Evolutionary conservation across 2,329 filamentous ascomycete species (phyloP).

Genomic region (Hirsutella rhossiliensis): DNA sequence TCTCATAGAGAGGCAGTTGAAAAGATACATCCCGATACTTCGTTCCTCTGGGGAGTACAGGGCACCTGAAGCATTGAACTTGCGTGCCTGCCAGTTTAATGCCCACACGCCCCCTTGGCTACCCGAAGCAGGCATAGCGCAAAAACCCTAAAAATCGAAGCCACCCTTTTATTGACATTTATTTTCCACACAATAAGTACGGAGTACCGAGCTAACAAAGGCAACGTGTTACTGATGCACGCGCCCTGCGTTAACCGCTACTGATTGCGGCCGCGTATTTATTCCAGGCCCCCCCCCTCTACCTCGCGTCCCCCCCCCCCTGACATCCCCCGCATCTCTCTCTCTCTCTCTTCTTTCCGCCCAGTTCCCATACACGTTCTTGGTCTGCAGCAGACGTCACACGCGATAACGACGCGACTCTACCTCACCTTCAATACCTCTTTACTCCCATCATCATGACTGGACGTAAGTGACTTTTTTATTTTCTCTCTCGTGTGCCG

Average conservation of each 20-base stretch:
- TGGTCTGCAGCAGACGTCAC: conserved; percentile 4
- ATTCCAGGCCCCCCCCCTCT: conserved; percentile 11
- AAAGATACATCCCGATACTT: too few species aligned
- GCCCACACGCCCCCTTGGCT: not conserved
- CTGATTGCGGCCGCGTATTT: conserved; percentile 28
- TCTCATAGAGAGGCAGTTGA: too few species aligned
- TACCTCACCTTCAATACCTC: not conserved
- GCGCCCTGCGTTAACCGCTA: conserved; percentile 2
- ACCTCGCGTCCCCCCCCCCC: conserved; percentile 15
- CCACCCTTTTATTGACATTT: not conserved
- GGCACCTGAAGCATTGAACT: too few species aligned
- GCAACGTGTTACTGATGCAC: not conserved
- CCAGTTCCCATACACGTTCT: conserved; percentile 13
- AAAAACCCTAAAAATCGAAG: not conserved
- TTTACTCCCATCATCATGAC: conserved; percentile 46
- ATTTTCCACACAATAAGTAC: not conserved
- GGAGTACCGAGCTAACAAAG: not conserved
- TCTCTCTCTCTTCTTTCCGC: conserved; percentile 10
- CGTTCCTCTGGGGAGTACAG: too few species aligned
- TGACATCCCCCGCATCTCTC: conserved; percentile 9
- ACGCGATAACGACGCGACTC: conserved; percentile 4
- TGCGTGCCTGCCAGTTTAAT: not conserved
- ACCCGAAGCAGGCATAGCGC: not conserved
- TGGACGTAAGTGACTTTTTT: conserved; percentile 49
- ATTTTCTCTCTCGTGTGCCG: not conserved